A percentile compares a stretch with the other conserved stretches of the same genome.
Conservation (phyloP, 2,329 filamentous ascomycete species). For the Apiospora saccharicola region DNA sequence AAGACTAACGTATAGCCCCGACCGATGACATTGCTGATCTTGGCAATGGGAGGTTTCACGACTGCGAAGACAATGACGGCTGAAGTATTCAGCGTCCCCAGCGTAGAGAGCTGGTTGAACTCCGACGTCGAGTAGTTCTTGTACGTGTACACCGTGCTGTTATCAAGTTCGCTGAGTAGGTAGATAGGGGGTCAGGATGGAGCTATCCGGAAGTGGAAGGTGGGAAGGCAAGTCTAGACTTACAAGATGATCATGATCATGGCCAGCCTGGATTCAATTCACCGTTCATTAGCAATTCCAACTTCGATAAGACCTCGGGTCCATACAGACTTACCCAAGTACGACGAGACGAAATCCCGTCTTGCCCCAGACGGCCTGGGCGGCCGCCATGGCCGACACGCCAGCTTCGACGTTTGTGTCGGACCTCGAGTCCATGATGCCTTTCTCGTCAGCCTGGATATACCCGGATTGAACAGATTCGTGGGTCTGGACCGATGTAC, state of each 20-base stretch:
- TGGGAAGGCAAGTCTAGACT: neutral
- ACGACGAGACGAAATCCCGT: constrained; percentile 33
- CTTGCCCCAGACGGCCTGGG: constrained; percentile 34
- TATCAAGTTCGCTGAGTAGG: constrained; percentile 32
- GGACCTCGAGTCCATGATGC: neutral
- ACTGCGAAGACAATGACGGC: constrained; percentile 54
- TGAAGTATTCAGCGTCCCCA: constrained; percentile 41
- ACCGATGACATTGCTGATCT: constrained; percentile 68
- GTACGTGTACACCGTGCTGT: constrained; percentile 37
- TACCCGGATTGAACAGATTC: neutral
- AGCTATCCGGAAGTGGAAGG: constrained; percentile 19
- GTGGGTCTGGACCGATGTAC: neutral
- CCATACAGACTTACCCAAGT: constrained; percentile 23
- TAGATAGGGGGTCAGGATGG: neutral
- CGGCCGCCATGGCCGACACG: constrained; percentile 30
- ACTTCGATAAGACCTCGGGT: neutral
- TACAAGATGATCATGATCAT: constrained; percentile 36
- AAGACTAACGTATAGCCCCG: constrained; percentile 67
- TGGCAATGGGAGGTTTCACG: constrained; percentile 67
- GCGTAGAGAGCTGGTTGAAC: constrained; percentile 41
- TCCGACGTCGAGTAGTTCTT: constrained; percentile 43
- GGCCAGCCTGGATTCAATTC: constrained; percentile 23
- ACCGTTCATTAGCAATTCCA: neutral
- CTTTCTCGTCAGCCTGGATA: neutral
- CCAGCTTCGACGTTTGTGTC: constrained; percentile 28